Evolutionary conservation across 2,329 filamentous ascomycete species (phyloP).

Genomic region (Calycina marina): DNA sequence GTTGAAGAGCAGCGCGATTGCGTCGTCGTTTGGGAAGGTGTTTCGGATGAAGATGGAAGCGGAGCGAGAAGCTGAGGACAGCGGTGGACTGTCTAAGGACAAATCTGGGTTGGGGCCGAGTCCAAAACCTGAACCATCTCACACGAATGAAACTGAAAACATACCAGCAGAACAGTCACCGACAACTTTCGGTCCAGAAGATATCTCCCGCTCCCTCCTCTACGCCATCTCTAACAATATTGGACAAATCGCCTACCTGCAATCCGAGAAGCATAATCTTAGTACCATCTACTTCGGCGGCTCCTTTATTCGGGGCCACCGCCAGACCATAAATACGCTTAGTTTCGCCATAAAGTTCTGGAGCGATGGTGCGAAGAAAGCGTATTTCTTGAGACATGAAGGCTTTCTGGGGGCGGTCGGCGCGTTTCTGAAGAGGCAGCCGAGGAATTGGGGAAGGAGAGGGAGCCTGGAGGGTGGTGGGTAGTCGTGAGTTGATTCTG

Average conservation of each 20-base stretch:
- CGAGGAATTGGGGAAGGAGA: constrained; percentile 77
- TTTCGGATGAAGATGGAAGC: constrained; percentile 83
- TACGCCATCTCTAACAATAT: constrained; percentile 98
- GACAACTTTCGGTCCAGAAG: constrained; percentile 56
- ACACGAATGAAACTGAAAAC: not conserved
- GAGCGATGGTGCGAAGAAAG: constrained; percentile 86
- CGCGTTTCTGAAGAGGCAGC: constrained; percentile 84
- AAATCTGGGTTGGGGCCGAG: constrained; percentile 7
- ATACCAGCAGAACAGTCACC: constrained; percentile 7
- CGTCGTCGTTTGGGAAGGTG: constrained; percentile 92
- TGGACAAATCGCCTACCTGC: constrained; percentile 93
- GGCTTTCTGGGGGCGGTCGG: constrained; percentile 90
- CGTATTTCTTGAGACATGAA: constrained; percentile 90
- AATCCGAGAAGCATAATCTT: constrained; percentile 84
- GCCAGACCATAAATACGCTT: constrained; percentile 94
- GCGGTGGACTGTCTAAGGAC: constrained; percentile 27
- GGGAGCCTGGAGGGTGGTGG: constrained; percentile 37
- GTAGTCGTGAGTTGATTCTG: too few relatives aligned
- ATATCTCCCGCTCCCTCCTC: constrained; percentile 80
- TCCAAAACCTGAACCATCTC: constrained; percentile 1
- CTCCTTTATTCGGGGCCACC: constrained; percentile 89
- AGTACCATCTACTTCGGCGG: constrained; percentile 96
- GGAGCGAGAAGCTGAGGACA: constrained; percentile 64
- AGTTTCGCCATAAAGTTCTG: constrained; percentile 97
- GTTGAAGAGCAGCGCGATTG: constrained; percentile 88